phyloP scores from a whole-genome alignment of 2,329 filamentous ascomycete genomes.

The Ceratocystis harringtonii region DNA sequence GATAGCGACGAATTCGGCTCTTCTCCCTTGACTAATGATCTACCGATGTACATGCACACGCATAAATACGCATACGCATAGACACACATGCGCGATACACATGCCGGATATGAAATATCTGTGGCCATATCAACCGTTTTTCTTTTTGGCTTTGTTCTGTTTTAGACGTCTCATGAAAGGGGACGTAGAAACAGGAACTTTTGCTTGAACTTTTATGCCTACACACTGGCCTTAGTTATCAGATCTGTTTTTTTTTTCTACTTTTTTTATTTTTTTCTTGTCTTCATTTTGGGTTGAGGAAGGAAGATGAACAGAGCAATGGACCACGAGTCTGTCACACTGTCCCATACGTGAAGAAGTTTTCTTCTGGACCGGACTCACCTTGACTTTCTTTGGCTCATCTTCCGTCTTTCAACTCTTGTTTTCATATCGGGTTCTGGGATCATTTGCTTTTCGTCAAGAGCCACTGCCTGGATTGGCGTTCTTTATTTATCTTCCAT shows the following conservation, averaged over 20 bases:
- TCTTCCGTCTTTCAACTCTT: background rate
- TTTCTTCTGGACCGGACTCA: background rate
- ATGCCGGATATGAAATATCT: background rate
- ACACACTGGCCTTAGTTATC: background rate
- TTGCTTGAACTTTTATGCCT: background rate
- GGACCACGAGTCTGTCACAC: background rate
- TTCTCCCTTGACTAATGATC: background rate
- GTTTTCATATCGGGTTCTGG: background rate
- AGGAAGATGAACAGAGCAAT: background rate
- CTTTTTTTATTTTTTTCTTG: background rate
- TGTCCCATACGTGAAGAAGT: background rate
- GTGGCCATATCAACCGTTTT: background rate
- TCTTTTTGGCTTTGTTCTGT: background rate
- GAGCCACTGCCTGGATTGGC: background rate
- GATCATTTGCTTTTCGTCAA: background rate
- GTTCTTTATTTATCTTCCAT: background rate
- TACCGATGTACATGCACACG: background rate
- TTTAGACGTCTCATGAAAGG: background rate
- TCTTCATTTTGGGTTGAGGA: background rate
- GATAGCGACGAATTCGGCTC: background rate
- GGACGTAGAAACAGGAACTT: background rate
- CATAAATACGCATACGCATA: background rate
- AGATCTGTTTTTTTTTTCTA: background rate
- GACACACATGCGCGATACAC: background rate
- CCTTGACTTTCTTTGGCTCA: background rate